Conservation (phyloP, 352 stramenopile genomes). For the Pythium apleroticum region DNA sequence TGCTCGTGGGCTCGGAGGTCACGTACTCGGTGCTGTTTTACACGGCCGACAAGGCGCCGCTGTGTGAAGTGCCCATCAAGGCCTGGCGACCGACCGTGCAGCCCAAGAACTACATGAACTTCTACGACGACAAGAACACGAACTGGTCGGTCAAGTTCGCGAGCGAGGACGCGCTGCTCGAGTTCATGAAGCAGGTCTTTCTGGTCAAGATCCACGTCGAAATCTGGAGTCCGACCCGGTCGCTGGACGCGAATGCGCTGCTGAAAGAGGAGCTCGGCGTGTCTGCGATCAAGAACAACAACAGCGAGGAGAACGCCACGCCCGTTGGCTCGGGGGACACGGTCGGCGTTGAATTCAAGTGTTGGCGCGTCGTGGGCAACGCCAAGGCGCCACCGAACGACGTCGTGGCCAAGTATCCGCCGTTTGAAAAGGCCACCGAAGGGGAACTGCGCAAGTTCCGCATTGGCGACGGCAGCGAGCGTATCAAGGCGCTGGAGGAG, state of each 20-base stretch:
- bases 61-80: conserved; percentile 57
- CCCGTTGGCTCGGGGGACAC: conserved; percentile 55
- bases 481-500: conserved; percentile 88
- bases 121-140: conserved; percentile 66
- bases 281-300: conserved; percentile 58
- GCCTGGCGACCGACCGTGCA: conserved; percentile 68
- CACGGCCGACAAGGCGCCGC: conserved; percentile 62
- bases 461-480: conserved; percentile 72
- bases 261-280: conserved; percentile 29
- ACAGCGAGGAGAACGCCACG: conserved; percentile 29
- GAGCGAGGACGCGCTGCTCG: conserved; percentile 52
- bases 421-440: conserved; percentile 64
- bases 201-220: conserved; percentile 78
- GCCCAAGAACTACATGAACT: conserved; percentile 81
- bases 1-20: conserved; percentile 64
- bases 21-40: conserved; percentile 79
- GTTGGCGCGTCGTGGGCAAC: conserved; percentile 78
- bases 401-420: conserved; percentile 74
- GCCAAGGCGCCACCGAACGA: conserved; percentile 51
- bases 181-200: conserved; percentile 73
- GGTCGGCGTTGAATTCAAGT: conserved; percentile 65
- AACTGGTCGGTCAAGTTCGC: conserved; percentile 84
- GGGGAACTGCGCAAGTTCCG: conserved; percentile 67
- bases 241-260: conserved; percentile 27
- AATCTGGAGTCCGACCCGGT: conserved; percentile 50